Evolutionary conservation across 1,284 basidiomycete genomes (phyloP).

Genomic region (Microbotryum lychnidis-dioicae): DNA sequence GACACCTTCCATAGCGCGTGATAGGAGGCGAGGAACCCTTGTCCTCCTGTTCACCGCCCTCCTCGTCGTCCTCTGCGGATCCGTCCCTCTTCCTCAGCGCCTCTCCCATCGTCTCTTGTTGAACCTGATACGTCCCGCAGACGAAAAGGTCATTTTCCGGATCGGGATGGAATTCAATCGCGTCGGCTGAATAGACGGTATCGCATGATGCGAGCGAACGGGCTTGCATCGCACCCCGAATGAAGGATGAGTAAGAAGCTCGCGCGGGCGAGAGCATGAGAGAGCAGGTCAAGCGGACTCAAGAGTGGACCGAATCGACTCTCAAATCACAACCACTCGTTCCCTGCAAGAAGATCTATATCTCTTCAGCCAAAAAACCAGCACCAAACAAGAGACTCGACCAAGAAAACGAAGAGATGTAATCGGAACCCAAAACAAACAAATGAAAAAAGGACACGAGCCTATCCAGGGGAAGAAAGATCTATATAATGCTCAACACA

Average conservation of each 20-base stretch:
- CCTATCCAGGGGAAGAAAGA: background rate
- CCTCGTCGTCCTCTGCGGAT: constrained; percentile 39
- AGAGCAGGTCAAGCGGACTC: too few species aligned
- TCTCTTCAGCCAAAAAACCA: background rate
- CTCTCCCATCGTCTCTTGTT: constrained; percentile 34
- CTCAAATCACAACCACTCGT: too few species aligned
- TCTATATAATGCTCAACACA: too few species aligned
- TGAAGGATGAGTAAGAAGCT: too few species aligned
- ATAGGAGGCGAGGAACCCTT: constrained; percentile 38
- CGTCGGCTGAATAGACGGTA: constrained; percentile 77
- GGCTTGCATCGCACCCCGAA: too few species aligned
- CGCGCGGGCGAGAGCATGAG: too few species aligned
- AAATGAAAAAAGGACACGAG: background rate
- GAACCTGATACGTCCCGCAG: constrained; percentile 80
- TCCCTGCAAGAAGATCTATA: too few species aligned
- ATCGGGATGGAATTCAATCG: constrained; percentile 78
- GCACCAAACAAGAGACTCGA: background rate
- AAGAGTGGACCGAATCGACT: too few species aligned
- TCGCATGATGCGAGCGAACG: constrained; percentile 44
- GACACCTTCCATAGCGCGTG: constrained; percentile 56
- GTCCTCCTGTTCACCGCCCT: constrained; percentile 18
- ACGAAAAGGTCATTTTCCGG: constrained; percentile 56
- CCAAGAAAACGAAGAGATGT: background rate
- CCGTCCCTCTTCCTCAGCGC: background rate
- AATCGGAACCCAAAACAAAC: background rate